phyloP scores from a whole-genome alignment of 768 basidiomycete genomes.

The Amanita muscaria region DNA sequence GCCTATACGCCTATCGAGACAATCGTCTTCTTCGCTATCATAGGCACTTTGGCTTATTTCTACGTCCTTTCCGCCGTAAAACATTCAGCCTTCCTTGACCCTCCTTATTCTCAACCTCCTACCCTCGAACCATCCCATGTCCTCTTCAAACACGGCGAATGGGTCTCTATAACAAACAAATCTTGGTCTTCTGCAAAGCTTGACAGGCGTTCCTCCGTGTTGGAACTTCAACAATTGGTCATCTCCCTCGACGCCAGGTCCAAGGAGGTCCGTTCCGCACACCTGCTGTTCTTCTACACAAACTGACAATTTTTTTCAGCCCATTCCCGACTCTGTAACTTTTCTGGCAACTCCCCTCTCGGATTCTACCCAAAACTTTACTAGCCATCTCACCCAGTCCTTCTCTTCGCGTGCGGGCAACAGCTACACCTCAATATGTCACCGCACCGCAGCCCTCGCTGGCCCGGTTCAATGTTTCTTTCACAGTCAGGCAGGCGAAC shows the following conservation, averaged over 20 bases:
- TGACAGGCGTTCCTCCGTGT: conserved; percentile 22
- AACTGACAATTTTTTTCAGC: conserved; percentile 15
- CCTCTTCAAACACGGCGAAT: conserved; percentile 44
- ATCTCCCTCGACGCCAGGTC: conserved; percentile 43
- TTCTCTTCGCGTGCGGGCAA: conserved; percentile 34
- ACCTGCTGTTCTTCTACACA: neutral
- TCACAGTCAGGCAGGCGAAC: conserved; percentile 28
- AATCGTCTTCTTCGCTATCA: conserved; percentile 81
- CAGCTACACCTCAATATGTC: conserved; percentile 45
- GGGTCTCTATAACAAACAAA: conserved; percentile 51
- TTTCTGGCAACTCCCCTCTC: conserved; percentile 35
- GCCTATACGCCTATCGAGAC: conserved; percentile 80
- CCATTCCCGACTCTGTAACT: conserved; percentile 22
- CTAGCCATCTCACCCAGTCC: conserved; percentile 35
- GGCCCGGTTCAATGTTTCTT: conserved; percentile 25
- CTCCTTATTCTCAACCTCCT: conserved; percentile 31
- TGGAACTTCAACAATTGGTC: conserved; percentile 72
- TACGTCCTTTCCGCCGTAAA: conserved; percentile 88
- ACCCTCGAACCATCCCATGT: conserved; percentile 49
- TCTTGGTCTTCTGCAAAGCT: conserved; percentile 36
- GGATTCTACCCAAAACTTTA: conserved; percentile 37
- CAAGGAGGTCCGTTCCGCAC: conserved; percentile 23
- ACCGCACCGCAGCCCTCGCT: conserved; percentile 23
- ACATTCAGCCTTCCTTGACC: conserved; percentile 72
- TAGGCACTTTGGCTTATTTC: conserved; percentile 92